A percentile compares a stretch with the other conserved stretches of the same genome.
phyloP scores from a whole-genome alignment of 176 grass and related monocot species.

The Musa acuminata region DNA sequence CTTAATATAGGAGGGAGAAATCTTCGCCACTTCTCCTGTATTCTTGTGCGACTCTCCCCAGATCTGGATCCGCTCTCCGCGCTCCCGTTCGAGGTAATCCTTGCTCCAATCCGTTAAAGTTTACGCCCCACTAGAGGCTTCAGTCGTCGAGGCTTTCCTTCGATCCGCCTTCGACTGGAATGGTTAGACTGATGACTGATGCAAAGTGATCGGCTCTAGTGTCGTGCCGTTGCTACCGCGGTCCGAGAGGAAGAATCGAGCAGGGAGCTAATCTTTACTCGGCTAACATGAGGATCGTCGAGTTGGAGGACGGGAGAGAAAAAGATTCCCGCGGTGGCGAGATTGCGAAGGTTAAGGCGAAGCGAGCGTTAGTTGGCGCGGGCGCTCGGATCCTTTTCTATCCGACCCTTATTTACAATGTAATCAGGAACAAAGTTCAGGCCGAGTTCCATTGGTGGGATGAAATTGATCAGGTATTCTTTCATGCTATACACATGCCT shows the following conservation, averaged over 20 bases:
- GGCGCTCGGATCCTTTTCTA: slow-evolving; percentile 83
- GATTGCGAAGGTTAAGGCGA: slow-evolving; percentile 35
- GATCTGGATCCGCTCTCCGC: not conserved
- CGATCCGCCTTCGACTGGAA: not conserved
- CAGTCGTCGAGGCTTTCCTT: not conserved
- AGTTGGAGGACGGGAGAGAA: slow-evolving; percentile 16
- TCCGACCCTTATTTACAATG: slow-evolving; percentile 86
- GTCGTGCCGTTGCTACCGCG: not conserved
- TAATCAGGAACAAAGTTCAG: slow-evolving; percentile 72
- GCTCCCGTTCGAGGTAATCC: not conserved
- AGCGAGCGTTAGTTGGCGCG: slow-evolving; percentile 66
- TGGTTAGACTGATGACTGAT: not conserved
- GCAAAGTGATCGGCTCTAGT: not conserved
- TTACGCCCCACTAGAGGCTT: not conserved
- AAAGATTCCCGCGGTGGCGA: slow-evolving; percentile 13
- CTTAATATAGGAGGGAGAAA: too few relatives aligned
- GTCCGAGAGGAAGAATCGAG: not conserved
- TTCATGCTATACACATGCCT: slow-evolving; percentile 1
- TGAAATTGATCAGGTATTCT: slow-evolving; percentile 58
- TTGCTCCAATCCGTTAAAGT: not conserved
- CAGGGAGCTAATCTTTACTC: too few relatives aligned
- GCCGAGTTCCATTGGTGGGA: slow-evolving; percentile 94
- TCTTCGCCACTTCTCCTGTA: not conserved
- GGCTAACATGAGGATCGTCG: not conserved
- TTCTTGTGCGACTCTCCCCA: not conserved